These are phyloP conservation scores for Coprinopsis marcescibilis DNA, from an alignment of 768 basidiomycete species.

Conservation along the genomic window DNA sequence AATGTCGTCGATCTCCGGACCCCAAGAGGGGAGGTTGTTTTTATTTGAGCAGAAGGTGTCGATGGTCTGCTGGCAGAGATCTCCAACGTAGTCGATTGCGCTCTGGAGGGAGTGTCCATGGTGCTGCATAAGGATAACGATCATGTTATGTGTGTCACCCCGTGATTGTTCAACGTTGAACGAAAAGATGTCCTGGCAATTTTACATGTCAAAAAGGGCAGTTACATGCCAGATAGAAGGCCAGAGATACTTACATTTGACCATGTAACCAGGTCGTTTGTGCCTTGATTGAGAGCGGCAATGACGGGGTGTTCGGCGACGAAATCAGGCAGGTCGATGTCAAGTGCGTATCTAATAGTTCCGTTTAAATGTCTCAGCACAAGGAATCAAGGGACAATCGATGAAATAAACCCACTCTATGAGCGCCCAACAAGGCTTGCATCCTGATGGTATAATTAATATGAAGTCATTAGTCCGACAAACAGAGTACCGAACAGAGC, in stretches of 20 bases:
- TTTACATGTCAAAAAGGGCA: constrained; percentile 1
- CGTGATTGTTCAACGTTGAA: constrained; percentile 72
- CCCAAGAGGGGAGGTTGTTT: constrained; percentile 54
- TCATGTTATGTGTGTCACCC: constrained; percentile 66
- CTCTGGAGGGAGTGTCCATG: constrained; percentile 52
- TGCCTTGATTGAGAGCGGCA: constrained; percentile 52
- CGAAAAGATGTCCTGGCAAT: constrained; percentile 60
- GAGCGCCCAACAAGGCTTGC: constrained; percentile 71
- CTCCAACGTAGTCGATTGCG: constrained; percentile 60
- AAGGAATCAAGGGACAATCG: background rate
- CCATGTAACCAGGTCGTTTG: constrained; percentile 81
- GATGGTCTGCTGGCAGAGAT: constrained; percentile 51
- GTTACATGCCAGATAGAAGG: constrained; percentile 5
- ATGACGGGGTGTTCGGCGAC: constrained; percentile 65
- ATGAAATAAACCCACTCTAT: constrained; percentile 46
- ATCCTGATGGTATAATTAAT: constrained; percentile 31
- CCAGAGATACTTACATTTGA: constrained; percentile 52
- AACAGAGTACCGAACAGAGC: constrained; percentile 10
- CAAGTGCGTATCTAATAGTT: constrained; percentile 47
- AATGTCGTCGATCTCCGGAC: constrained; percentile 50
- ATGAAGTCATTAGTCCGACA: background rate
- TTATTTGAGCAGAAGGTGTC: constrained; percentile 46
- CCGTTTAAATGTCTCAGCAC: constrained; percentile 3
- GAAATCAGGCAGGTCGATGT: constrained; percentile 64
- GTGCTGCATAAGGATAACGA: constrained; percentile 61